These are phyloP conservation scores for Spergularia azorica DNA, from an alignment of 179 eudicot genomes.

Conservation along the genomic window DNA sequence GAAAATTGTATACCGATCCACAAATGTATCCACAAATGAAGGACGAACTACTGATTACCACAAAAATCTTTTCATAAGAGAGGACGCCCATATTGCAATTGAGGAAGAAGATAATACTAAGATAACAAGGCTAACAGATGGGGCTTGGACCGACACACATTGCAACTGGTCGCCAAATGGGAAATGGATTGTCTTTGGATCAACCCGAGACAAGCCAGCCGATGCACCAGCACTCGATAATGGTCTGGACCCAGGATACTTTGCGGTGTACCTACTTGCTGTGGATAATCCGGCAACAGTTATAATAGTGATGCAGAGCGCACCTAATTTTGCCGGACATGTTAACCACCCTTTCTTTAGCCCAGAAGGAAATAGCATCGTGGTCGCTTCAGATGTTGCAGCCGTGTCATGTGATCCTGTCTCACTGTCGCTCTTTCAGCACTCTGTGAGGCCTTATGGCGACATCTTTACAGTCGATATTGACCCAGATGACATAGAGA, in stretches of 20 bases:
- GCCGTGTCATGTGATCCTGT: constrained; percentile 15
- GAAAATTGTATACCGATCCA: constrained; percentile 3
- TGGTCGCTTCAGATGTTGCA: neutral
- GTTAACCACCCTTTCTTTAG: constrained; percentile 17
- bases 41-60: neutral
- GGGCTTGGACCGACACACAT: neutral
- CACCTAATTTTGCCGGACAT: neutral
- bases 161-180: constrained; percentile 13
- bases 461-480: constrained; percentile 5
- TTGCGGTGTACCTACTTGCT: neutral
- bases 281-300: neutral
- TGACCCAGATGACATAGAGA: neutral
- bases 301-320: neutral
- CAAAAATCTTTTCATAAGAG: constrained; percentile 7
- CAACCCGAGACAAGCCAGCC: constrained; percentile 3
- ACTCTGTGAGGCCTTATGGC: constrained; percentile 14
- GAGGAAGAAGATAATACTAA: neutral
- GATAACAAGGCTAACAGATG: neutral
- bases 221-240: neutral
- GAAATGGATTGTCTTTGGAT: constrained; percentile 9
- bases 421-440: neutral
- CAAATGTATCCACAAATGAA: too few relatives aligned
- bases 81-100: neutral
- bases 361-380: neutral
- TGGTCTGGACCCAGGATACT: constrained; percentile 13